Percentiles rank a stretch among this genome's conserved stretches.
phyloP scores from a whole-genome alignment of 306 rosid genomes.

The Acacia crassicarpa region DNA sequence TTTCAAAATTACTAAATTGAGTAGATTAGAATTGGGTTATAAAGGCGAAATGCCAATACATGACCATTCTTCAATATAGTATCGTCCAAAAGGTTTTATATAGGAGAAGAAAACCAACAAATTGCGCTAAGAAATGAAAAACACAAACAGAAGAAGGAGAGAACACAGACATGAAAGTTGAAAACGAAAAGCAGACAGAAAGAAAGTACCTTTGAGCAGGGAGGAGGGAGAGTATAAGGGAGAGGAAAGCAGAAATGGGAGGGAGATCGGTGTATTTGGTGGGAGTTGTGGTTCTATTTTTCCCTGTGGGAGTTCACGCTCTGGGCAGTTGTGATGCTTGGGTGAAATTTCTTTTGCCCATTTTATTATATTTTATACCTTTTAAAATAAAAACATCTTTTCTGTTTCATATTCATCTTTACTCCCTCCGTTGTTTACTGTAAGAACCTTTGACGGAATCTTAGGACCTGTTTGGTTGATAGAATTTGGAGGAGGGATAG shows the following conservation, averaged over 20 bases:
- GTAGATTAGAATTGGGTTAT: neutral
- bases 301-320: neutral
- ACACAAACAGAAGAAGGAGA: neutral
- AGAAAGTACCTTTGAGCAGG: conserved; percentile 21
- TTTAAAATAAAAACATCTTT: neutral
- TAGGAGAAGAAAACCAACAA: neutral
- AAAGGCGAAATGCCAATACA: neutral
- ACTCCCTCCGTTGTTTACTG: too few species aligned
- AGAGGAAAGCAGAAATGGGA: neutral
- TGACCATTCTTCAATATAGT: neutral
- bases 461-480: too few species aligned
- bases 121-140: neutral
- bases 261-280: too few species aligned
- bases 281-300: too few species aligned
- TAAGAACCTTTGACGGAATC: too few species aligned
- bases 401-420: too few species aligned
- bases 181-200: neutral
- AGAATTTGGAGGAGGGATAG: too few species aligned
- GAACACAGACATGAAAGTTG: neutral
- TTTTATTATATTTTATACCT: neutral
- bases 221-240: neutral
- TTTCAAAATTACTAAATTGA: neutral
- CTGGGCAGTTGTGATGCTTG: neutral
- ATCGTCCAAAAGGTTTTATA: neutral
- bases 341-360: neutral